Evolutionary conservation across 768 basidiomycete species (phyloP).

Genomic region (Phanerodontia chrysosporium): DNA sequence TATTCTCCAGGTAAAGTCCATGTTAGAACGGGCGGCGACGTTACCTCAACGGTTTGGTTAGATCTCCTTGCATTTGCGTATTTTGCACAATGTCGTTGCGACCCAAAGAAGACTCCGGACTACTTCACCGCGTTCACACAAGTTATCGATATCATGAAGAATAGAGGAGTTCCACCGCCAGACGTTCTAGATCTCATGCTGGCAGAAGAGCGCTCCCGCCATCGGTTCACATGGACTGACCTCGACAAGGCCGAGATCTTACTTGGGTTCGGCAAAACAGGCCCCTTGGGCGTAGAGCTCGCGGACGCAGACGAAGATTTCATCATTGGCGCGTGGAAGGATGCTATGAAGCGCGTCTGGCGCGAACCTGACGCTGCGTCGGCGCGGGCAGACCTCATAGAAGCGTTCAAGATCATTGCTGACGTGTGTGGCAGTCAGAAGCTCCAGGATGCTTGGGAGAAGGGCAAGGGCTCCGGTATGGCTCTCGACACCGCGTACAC

Average conservation of each 20-base stretch:
- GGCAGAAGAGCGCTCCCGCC: slow-evolving; percentile 56
- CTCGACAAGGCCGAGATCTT: slow-evolving; percentile 38
- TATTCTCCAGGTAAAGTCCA: slow-evolving; percentile 53
- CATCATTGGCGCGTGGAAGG: slow-evolving; percentile 65
- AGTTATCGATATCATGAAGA: slow-evolving; percentile 47
- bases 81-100: slow-evolving; percentile 76
- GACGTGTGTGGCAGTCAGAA: slow-evolving; percentile 52
- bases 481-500: slow-evolving; percentile 68
- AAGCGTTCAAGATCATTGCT: slow-evolving; percentile 66
- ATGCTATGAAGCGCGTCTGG: slow-evolving; percentile 56
- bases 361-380: slow-evolving; percentile 37
- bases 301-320: slow-evolving; percentile 50
- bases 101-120: slow-evolving; percentile 55
- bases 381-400: slow-evolving; percentile 52
- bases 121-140: slow-evolving; percentile 60
- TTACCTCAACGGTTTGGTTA: slow-evolving; percentile 23
- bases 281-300: slow-evolving; percentile 60
- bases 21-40: not conserved
- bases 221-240: slow-evolving; percentile 60
- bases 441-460: slow-evolving; percentile 49
- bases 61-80: slow-evolving; percentile 78
- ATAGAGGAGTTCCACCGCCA: slow-evolving; percentile 42
- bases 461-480: slow-evolving; percentile 54
- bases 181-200: slow-evolving; percentile 53
- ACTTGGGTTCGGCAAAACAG: slow-evolving; percentile 68